Percentiles rank a stretch among this genome's conserved stretches.
These are phyloP conservation scores for Staphylotrichum longicolle DNA, from an alignment of 495 filamentous ascomycete genomes.

Conservation along the genomic window DNA sequence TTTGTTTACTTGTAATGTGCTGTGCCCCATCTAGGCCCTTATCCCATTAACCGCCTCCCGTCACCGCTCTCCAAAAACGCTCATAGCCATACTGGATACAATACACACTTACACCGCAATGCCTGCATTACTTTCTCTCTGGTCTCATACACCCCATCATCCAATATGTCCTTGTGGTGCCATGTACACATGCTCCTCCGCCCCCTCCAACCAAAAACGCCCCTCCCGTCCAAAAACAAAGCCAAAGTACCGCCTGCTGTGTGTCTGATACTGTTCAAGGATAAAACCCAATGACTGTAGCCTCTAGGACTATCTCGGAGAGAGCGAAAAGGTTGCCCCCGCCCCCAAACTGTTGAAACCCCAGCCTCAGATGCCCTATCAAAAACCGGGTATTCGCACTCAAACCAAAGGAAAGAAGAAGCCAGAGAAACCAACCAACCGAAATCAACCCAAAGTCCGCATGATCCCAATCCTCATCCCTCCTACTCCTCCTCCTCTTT, in stretches of 20 bases:
- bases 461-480: background rate
- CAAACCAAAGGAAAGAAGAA: background rate
- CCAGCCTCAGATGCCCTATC: background rate
- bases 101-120: background rate
- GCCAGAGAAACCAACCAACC: background rate
- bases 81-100: background rate
- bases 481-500: background rate
- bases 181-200: background rate
- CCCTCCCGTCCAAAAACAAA: background rate
- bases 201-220: background rate
- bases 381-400: slow-evolving; percentile 12
- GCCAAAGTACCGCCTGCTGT: slow-evolving; percentile 2
- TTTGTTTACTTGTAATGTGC: too few species aligned
- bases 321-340: background rate
- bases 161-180: background rate
- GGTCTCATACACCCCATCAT: background rate
- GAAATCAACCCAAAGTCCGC: background rate
- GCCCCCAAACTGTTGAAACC: background rate
- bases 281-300: background rate
- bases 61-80: background rate
- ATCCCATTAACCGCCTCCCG: too few species aligned
- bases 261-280: background rate
- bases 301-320: background rate
- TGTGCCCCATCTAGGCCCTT: too few species aligned
- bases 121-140: background rate